Base-by-base conservation (phyloP, 306 rosid species). In the Albizia julibrissin region DNA sequence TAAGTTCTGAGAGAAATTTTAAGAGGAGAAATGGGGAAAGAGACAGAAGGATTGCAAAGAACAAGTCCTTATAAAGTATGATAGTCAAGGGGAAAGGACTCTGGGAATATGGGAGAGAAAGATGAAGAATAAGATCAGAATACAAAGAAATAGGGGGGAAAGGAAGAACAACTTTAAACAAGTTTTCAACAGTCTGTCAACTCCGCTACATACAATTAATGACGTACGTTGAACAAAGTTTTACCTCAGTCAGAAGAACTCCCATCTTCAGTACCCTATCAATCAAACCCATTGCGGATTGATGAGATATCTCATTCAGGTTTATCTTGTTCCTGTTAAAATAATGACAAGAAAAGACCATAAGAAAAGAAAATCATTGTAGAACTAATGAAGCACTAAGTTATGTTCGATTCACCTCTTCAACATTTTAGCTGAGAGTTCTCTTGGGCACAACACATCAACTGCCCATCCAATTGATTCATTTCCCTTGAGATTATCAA, bases 221-320 rank as follows among this genome's bases (percentile, higher is more conserved):
- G 75, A 78, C 12, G 39, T 13, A 44, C 72, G 50, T 31, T 73
- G 77, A 76, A 71, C 42, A 61, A 59, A 61, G 9, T 21, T 74
- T 85, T 83, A 94, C 97, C 98, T 95, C 98, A 42, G 97, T 90
- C 79, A 95, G 87, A 79, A 95, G 95, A 89, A 95, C 92, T 77
- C 99, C 99, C 87, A 88, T 80, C 70, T 91, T 89, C 6, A 92
- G 91, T 19, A 85, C 92, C 85, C 89, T 85, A 33, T 83, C 83
- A 18, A 94, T 59, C 33, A 92, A 97, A 49, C 98, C 97, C 70
- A 91, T 93, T 8, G 99, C 99, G 76, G 98, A 93, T 81, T 88
- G 89, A 61, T 92, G 98, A 24, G 99, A 95, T 73, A 95, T 95
- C 81, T 93, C 97, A 85, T 95, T 95, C 77, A 95, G 85, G 80